Base-by-base conservation (phyloP, 2,329 filamentous ascomycete species). In the Ophiocordyceps camponoti-leonardi region DNA sequence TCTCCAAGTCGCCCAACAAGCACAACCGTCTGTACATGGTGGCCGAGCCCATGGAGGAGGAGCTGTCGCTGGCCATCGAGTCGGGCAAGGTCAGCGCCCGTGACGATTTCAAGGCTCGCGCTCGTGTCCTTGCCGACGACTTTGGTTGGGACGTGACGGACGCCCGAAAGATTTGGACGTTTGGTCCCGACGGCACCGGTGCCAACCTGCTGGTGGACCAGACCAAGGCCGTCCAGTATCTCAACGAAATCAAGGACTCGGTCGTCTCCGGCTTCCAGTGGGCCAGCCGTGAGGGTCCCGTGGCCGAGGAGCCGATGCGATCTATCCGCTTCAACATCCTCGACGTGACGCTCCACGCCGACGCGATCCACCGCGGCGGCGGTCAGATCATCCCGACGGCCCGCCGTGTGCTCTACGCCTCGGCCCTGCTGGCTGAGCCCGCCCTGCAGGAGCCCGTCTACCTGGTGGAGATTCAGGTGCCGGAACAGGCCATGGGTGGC, bases 1-100 rank as follows among this genome's bases (percentile, higher is more conserved):
- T 98, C 61, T 96, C 92, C 70, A 98, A 98, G 79, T 98, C 92
- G 43, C 92, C 92, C 74, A 98, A 98, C 85, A 98, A 98, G 86
- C 92, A 98, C 84, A 98, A 98, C 80, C 90, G 92, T 87, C 78
- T 98, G 50, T 98, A 96, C 77, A 81, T 98, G 72, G 79, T 77
- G 68, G 92, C 92, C 54, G 73, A 87, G 71, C 92, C 92, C 58
- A 76, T 98, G 47, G 79, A 79, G 42, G 92, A 98, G 78, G 92
- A 96, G 58, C 82, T 98, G 50, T 76, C 85, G 58, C 78, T 79
- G 62, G 85, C 83, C 61, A 98, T 98, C 54, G 92, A 98, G 75
- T 55, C 64, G 46, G 92, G 92, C 74, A 92, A 87, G 77, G 87
- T 98, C 67, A 75, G 71, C 62, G 86, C 92, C 55, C 86, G 90